Conservation (phyloP, 108 stramenopile genomes). For the Discostella pseudostelligera region DNA sequence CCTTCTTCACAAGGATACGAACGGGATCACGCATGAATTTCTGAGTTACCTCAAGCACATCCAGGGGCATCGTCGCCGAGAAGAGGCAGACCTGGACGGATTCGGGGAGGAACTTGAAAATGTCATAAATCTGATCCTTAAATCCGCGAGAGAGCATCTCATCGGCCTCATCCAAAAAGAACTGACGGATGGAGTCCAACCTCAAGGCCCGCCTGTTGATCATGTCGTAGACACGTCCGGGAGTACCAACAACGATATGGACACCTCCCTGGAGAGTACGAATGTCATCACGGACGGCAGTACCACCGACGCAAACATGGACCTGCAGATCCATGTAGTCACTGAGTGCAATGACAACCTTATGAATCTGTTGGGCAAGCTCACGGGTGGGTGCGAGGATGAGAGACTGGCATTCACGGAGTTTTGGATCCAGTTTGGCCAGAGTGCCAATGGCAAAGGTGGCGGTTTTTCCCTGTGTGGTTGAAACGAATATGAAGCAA, state of each 20-base stretch:
- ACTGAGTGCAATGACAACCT: conserved; percentile 97
- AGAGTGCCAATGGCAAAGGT: conserved; percentile 98
- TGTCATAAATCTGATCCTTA: conserved; percentile 99
- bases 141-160: conserved; percentile 99
- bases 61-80: conserved; percentile 99
- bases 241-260: conserved; percentile 98
- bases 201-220: conserved; percentile 97
- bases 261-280: conserved; percentile 97
- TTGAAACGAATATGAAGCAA: neutral
- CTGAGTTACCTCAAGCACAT: conserved; percentile 98
- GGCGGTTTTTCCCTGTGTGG: conserved; percentile 94
- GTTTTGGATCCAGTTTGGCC: conserved; percentile 89
- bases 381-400: conserved; percentile 99
- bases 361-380: conserved; percentile 99
- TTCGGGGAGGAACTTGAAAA: conserved; percentile 99
- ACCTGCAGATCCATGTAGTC: conserved; percentile 98
- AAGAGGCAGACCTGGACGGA: conserved; percentile 98
- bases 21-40: conserved; percentile 99
- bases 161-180: conserved; percentile 99
- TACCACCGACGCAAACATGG: conserved; percentile 99
- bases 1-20: conserved; percentile 99
- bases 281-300: conserved; percentile 99
- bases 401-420: conserved; percentile 94
- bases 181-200: conserved; percentile 90
- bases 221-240: conserved; percentile 99